Conservation (phyloP, 257 asterid genomes). For the Solanum megistacrolobum region DNA sequence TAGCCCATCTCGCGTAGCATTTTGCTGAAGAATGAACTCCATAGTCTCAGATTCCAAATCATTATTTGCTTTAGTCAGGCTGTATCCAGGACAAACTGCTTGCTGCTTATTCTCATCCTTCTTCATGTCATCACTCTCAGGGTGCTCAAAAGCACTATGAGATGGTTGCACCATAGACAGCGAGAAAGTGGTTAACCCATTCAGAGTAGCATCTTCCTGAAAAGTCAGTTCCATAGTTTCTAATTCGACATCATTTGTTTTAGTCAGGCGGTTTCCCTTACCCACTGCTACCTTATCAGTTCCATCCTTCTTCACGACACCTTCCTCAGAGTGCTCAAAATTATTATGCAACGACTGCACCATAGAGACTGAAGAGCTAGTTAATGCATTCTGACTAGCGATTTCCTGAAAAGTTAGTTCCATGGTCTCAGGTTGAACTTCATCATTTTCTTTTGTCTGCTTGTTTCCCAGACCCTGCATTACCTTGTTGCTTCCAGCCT, state of each 20-base stretch:
- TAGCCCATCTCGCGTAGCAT: neutral
- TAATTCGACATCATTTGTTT: neutral
- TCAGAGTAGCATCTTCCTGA: neutral
- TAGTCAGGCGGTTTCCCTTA: neutral
- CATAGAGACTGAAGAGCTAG: constrained; percentile 44
- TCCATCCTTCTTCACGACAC: neutral
- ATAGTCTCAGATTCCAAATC: neutral
- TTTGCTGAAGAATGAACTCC: neutral
- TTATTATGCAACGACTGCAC: constrained; percentile 40
- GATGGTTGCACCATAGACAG: constrained; percentile 29
- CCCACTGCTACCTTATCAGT: constrained; percentile 15
- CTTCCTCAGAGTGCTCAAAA: constrained; percentile 15
- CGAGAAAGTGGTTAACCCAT: neutral
- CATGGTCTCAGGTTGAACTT: constrained; percentile 23
- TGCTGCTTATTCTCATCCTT: constrained; percentile 13
- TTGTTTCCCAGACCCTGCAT: constrained; percentile 16
- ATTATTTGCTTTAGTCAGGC: neutral
- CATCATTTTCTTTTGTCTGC: constrained; percentile 26
- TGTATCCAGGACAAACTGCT: neutral
- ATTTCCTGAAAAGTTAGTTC: constrained; percentile 38
- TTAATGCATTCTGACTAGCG: constrained; percentile 23
- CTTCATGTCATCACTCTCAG: neutral
- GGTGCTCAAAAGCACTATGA: constrained; percentile 29
- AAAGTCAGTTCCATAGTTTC: neutral
- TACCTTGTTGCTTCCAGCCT: constrained; percentile 22